Conservation (phyloP, 75 land plant species). For the Pinus tabuliformis region DNA sequence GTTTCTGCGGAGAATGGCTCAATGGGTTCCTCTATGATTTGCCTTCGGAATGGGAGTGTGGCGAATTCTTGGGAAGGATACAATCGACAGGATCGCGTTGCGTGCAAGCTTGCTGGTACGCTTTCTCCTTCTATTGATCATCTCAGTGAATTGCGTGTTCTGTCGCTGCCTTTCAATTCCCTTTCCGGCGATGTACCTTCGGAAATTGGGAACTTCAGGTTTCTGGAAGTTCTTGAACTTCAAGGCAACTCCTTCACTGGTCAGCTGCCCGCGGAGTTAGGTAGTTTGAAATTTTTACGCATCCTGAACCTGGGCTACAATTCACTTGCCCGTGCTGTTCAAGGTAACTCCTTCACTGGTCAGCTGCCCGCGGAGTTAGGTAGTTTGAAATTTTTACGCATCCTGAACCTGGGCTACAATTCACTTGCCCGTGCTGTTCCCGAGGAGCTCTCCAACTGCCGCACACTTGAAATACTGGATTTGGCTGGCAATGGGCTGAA, state of each 20-base stretch:
- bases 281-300: constrained; percentile 27
- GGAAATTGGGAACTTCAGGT: constrained; percentile 37
- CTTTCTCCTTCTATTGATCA: constrained; percentile 11
- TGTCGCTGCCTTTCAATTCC: constrained; percentile 8
- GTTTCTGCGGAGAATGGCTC: neutral
- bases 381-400: constrained; percentile 23
- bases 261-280: constrained; percentile 28
- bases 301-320: constrained; percentile 52
- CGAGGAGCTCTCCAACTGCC: constrained; percentile 17
- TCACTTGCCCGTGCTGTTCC: constrained; percentile 42
- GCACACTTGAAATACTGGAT: constrained; percentile 35
- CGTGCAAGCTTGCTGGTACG: constrained; percentile 11
- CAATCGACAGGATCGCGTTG: neutral
- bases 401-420: constrained; percentile 53
- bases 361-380: constrained; percentile 35
- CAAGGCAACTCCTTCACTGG: constrained; percentile 53
- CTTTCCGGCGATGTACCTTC: constrained; percentile 5
- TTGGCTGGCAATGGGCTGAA: constrained; percentile 55
- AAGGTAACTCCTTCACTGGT: constrained; percentile 50
- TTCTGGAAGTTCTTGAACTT: constrained; percentile 61
- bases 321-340: constrained; percentile 32
- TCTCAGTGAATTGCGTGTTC: neutral
- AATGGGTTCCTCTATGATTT: constrained; percentile 1
- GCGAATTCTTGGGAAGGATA: constrained; percentile 6
- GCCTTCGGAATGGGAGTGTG: constrained; percentile 21